Conservation (phyloP, 495 filamentous ascomycete species). For the Xylaria telfairii region DNA sequence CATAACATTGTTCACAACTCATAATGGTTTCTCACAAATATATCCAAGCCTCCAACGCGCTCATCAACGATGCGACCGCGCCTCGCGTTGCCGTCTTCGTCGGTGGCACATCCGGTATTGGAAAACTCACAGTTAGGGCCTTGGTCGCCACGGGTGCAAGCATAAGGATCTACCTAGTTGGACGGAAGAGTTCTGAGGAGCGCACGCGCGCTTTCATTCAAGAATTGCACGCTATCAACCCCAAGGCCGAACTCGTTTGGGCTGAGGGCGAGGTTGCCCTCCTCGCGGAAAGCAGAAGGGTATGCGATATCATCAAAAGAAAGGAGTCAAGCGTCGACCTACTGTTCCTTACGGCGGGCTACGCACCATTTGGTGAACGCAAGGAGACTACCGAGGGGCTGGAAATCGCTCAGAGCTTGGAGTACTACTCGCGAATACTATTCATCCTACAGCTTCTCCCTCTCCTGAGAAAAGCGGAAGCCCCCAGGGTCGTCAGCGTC, state of each 20-base stretch:
- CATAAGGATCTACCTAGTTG: slow-evolving; percentile 43
- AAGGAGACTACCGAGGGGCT: slow-evolving; percentile 39
- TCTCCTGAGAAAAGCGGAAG: slow-evolving; percentile 33
- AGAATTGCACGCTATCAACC: slow-evolving; percentile 41
- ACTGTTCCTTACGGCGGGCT: slow-evolving; percentile 48
- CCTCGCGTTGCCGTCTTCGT: slow-evolving; percentile 46
- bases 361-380: slow-evolving; percentile 42
- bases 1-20: neutral
- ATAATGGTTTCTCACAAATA: slow-evolving; percentile 45
- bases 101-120: slow-evolving; percentile 49
- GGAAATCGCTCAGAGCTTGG: slow-evolving; percentile 37
- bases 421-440: slow-evolving; percentile 46
- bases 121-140: slow-evolving; percentile 39
- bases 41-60: slow-evolving; percentile 46
- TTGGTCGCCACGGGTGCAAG: slow-evolving; percentile 35
- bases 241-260: slow-evolving; percentile 46
- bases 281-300: slow-evolving; percentile 40
- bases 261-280: slow-evolving; percentile 45
- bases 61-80: slow-evolving; percentile 42
- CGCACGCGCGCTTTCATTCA: slow-evolving; percentile 36
- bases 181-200: slow-evolving; percentile 40
- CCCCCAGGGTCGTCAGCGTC: slow-evolving; percentile 41
- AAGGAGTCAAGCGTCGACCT: slow-evolving; percentile 42
- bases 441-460: slow-evolving; percentile 43
- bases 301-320: slow-evolving; percentile 41